Evolutionary conservation across 371 early-diverging fungal genomes (phyloP).

Genomic region (Mucor plumbeus): DNA sequence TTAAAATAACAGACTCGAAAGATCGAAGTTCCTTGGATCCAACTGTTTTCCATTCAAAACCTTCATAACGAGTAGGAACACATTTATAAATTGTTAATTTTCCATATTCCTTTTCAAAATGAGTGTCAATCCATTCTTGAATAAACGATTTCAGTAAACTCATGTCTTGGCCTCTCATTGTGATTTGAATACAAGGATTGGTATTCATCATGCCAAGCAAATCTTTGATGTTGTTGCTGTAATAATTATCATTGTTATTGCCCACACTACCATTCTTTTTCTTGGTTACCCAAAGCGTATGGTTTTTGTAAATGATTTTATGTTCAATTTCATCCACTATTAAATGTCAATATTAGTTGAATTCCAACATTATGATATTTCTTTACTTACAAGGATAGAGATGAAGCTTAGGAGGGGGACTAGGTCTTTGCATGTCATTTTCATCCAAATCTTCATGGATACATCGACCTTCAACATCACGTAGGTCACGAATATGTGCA

Average conservation of each 20-base stretch:
- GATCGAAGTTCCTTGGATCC: slow-evolving; percentile 38
- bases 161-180: slow-evolving; percentile 34
- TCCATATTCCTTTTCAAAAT: slow-evolving; percentile 34
- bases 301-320: slow-evolving; percentile 34
- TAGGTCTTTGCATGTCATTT: slow-evolving; percentile 15
- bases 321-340: slow-evolving; percentile 20
- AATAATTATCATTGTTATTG: not conserved
- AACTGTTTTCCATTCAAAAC: slow-evolving; percentile 27
- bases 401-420: slow-evolving; percentile 27
- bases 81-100: slow-evolving; percentile 43
- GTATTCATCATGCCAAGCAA: slow-evolving; percentile 27
- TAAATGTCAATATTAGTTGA: not conserved
- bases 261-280: slow-evolving; percentile 22
- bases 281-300: slow-evolving; percentile 35
- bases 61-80: slow-evolving; percentile 28
- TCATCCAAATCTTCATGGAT: slow-evolving; percentile 14
- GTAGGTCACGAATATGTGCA: slow-evolving; percentile 5
- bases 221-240: slow-evolving; percentile 24
- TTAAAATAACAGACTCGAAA: slow-evolving; percentile 45
- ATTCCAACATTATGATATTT: too few species aligned
- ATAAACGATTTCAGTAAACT: slow-evolving; percentile 25
- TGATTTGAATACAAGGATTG: slow-evolving; percentile 30
- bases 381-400: slow-evolving; percentile 39
- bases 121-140: slow-evolving; percentile 47
- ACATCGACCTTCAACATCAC: slow-evolving; percentile 25